phyloP scores from a whole-genome alignment of 1,139 yeast species.

The Fermentozyma sake region DNA sequence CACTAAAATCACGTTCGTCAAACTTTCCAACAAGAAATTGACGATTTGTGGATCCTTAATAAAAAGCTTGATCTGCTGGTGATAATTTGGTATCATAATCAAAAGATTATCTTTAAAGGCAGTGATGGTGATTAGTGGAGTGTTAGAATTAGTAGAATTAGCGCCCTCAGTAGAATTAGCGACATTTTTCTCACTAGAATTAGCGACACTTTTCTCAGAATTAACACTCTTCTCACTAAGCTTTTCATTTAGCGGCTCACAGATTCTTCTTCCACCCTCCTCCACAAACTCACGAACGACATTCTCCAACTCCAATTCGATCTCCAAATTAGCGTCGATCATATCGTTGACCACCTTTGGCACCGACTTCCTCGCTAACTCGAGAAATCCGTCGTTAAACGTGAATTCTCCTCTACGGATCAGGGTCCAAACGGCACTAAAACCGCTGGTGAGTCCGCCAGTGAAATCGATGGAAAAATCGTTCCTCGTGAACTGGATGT shows the following conservation, averaged over 20 bases:
- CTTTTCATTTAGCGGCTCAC: constrained; percentile 26
- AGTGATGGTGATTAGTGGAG: constrained; percentile 24
- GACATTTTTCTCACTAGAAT: too few species aligned
- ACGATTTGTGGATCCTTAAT: constrained; percentile 33
- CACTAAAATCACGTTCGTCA: constrained; percentile 24
- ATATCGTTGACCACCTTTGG: constrained; percentile 83
- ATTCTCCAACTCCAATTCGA: constrained; percentile 67
- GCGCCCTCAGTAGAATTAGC: too few species aligned
- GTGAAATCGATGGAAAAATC: constrained; percentile 80
- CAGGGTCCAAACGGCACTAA: constrained; percentile 52
- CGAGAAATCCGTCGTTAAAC: constrained; percentile 44
- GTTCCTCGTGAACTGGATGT: constrained; percentile 68
- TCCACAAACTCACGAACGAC: constrained; percentile 60
- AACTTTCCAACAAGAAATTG: constrained; percentile 29
- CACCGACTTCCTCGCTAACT: constrained; percentile 62
- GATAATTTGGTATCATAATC: constrained; percentile 51
- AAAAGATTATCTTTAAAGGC: constrained; percentile 48
- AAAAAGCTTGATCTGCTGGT: constrained; percentile 47
- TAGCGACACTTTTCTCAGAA: background rate
- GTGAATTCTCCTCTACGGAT: constrained; percentile 35
- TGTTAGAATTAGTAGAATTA: constrained; percentile 3
- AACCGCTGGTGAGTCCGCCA: constrained; percentile 58
- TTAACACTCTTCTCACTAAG: constrained; percentile 8
- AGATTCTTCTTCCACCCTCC: constrained; percentile 33
- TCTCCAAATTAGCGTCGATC: constrained; percentile 79